phyloP scores from a whole-genome alignment of 106 monocot species.

The Iris macrosiphon region DNA sequence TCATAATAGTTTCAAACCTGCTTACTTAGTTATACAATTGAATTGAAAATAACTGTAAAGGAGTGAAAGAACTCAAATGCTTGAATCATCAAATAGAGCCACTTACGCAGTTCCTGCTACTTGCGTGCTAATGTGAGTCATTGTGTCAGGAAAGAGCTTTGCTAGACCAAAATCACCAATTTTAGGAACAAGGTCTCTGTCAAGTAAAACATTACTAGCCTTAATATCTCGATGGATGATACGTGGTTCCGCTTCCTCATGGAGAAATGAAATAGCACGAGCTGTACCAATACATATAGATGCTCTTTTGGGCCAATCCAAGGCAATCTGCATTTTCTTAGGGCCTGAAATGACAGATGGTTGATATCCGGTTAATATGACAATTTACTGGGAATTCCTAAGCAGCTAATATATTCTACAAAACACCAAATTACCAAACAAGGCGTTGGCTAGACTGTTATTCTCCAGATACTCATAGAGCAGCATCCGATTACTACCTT shows the following conservation, averaged over 20 bases:
- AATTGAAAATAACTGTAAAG: no score
- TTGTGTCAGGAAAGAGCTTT: conserved; percentile 49
- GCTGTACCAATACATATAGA: conserved; percentile 45
- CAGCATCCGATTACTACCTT: conserved; percentile 36
- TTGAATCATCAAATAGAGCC: no score
- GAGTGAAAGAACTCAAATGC: not conserved
- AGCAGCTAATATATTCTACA: not conserved
- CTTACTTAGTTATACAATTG: no score
- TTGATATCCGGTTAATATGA: not conserved
- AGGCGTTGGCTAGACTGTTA: conserved; percentile 32
- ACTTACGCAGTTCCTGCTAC: conserved; percentile 55
- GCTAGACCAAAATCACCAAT: conserved; percentile 59
- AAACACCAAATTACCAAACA: conserved; percentile 31
- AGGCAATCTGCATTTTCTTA: conserved; percentile 14
- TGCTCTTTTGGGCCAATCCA: conserved; percentile 40
- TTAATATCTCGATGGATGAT: conserved; percentile 60
- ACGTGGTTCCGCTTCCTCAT: conserved; percentile 42
- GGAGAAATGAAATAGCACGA: conserved; percentile 41
- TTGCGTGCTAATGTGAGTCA: conserved; percentile 53
- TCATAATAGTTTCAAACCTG: no score
- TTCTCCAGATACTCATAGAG: conserved; percentile 58
- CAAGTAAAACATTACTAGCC: conserved; percentile 52
- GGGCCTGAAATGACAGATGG: conserved; percentile 20
- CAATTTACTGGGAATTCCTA: not conserved
- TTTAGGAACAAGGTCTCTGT: conserved; percentile 34